Evolutionary conservation across 768 basidiomycete genomes (phyloP).

Genomic region (Mycena maculata): DNA sequence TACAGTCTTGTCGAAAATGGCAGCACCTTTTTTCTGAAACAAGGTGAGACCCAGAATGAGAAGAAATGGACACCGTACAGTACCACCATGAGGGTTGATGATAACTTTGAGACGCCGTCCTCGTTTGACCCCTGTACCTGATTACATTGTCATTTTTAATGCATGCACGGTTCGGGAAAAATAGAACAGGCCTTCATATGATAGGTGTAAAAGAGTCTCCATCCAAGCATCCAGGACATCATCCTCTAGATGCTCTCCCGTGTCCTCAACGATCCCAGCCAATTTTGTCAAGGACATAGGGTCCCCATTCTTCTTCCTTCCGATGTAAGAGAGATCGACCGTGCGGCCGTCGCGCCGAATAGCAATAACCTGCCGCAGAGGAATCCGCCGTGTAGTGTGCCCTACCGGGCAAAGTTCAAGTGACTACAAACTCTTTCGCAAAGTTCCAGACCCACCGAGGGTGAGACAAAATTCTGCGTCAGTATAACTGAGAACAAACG

Average conservation of each 20-base stretch:
- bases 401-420: slow-evolving; percentile 5
- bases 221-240: slow-evolving; percentile 62
- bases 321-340: slow-evolving; percentile 65
- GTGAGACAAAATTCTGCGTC: slow-evolving; percentile 33
- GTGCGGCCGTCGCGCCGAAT: slow-evolving; percentile 51
- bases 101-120: slow-evolving; percentile 71
- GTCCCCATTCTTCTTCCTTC: slow-evolving; percentile 54
- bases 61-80: slow-evolving; percentile 55
- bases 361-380: slow-evolving; percentile 66
- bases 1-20: slow-evolving; percentile 66
- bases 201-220: slow-evolving; percentile 60
- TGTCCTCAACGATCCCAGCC: slow-evolving; percentile 54
- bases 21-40: slow-evolving; percentile 68
- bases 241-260: no score
- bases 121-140: slow-evolving; percentile 63
- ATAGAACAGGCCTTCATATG: slow-evolving; percentile 68
- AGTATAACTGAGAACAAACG: slow-evolving; percentile 30
- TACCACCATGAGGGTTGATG: slow-evolving; percentile 86
- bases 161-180: not conserved
- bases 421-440: not conserved
- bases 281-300: slow-evolving; percentile 54
- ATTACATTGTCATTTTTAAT: not conserved
- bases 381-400: slow-evolving; percentile 42
- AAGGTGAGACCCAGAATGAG: slow-evolving; percentile 11
- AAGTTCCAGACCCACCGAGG: slow-evolving; percentile 2